Evolutionary conservation across 106 monocot genomes (phyloP), one percentile per base, ranked within the genome.

Genomic region (Dendrobium catenatum): DNA sequence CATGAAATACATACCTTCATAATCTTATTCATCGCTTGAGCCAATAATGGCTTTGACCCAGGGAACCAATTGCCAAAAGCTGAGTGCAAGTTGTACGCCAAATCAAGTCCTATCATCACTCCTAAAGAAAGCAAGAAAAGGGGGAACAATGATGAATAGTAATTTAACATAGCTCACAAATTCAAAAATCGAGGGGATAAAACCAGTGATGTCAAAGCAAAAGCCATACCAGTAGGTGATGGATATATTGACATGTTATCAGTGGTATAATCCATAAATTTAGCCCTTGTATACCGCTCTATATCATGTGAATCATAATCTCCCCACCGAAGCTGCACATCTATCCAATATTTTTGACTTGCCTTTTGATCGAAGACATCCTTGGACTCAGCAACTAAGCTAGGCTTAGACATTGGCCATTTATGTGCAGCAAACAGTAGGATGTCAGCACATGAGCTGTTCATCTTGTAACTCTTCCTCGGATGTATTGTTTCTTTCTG

Each of bases 51-150:
- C 58, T 99, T 99, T 79, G 95, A 99, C 18, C 99, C 99, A 80
- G 99, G 99, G 72, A 99, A 99, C 99, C 99, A 99, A 77, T 99
- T 99, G 64, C 99, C 99, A 90, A 99, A 99, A 55, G 99, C 93
- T 84, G 99, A 99, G 70, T 99, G 99, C 88, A 99, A 84, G 81
- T 99, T 99, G 80, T 99, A 99, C 19, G 99, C 99, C 59, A 99
- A 83, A 83, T 99, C 99, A 73, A 99, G 33, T 66, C 99, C 99
- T 80, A 99, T 99, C 99, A 99, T 99, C 24, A 99, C 99, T 18
- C 95, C 97, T 96, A 64, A n/a, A 76, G 42, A 48, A 61, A 29
- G 76, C 49, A 0, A 51, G 10, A 24, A 48, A 76, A 48, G 0
- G 27, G 2, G 80, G 33, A 77, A 77, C 76, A 44, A 51, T 51